These are phyloP conservation scores for Cryptococcus neoformans DNA, from an alignment of 1,284 basidiomycete genomes.

Conservation along the genomic window DNA sequence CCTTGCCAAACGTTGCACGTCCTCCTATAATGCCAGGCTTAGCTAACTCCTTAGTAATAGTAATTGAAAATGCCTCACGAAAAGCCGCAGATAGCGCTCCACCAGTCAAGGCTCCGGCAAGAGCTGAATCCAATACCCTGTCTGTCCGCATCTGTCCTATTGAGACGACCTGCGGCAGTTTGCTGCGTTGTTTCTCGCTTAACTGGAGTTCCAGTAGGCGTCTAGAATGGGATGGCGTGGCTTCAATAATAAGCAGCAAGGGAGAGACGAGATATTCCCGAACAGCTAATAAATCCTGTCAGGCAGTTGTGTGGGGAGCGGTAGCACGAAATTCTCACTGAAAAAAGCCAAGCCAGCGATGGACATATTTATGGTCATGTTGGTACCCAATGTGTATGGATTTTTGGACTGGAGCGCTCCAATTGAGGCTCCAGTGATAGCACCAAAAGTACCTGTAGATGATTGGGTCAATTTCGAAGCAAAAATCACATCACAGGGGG, in stretches of 20 bases:
- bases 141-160: slow-evolving; percentile 29
- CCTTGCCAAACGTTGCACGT: slow-evolving; percentile 22
- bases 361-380: slow-evolving; percentile 40
- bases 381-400: slow-evolving; percentile 29
- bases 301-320: neutral
- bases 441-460: slow-evolving; percentile 27
- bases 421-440: slow-evolving; percentile 30
- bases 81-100: slow-evolving; percentile 21
- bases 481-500: slow-evolving; percentile 6
- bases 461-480: neutral
- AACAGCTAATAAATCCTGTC: slow-evolving; percentile 18
- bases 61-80: slow-evolving; percentile 16
- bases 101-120: slow-evolving; percentile 34
- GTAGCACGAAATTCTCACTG: slow-evolving; percentile 17
- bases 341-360: slow-evolving; percentile 40
- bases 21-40: slow-evolving; percentile 22
- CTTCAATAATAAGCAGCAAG: slow-evolving; percentile 21
- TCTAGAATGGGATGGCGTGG: slow-evolving; percentile 20
- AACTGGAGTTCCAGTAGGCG: slow-evolving; percentile 12
- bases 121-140: slow-evolving; percentile 34
- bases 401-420: slow-evolving; percentile 29
- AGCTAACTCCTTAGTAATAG: neutral
- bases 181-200: slow-evolving; percentile 16
- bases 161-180: slow-evolving; percentile 13
- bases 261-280: slow-evolving; percentile 48